phyloP scores from a whole-genome alignment of 2,329 filamentous ascomycete species.

The Sarocladiaceae sp. region DNA sequence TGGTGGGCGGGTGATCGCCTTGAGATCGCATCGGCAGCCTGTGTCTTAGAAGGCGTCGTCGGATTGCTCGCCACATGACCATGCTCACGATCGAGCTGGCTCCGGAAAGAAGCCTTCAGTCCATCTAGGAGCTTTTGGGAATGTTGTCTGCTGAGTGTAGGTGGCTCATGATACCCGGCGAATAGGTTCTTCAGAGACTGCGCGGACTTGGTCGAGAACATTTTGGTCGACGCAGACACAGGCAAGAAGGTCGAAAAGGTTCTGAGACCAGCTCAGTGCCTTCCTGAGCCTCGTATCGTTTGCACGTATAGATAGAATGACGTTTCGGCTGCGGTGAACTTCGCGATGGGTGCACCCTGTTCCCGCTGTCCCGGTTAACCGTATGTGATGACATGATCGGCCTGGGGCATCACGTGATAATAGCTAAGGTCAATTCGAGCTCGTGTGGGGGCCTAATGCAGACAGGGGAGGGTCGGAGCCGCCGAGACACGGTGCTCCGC shows the following conservation, averaged over 20 bases:
- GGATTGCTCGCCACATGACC: slow-evolving; percentile 33
- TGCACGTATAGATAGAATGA: background rate
- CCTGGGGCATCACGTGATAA: too few species aligned
- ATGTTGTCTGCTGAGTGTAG: slow-evolving; percentile 42
- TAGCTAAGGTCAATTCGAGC: background rate
- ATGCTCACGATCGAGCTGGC: slow-evolving; percentile 52
- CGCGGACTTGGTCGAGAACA: slow-evolving; percentile 32
- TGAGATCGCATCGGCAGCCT: slow-evolving; percentile 24
- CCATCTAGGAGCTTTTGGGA: slow-evolving; percentile 49
- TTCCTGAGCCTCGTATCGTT: background rate
- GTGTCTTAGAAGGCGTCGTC: slow-evolving; percentile 13
- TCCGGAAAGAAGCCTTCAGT: slow-evolving; percentile 51
- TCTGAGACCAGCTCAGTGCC: slow-evolving; percentile 2
- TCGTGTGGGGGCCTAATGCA: background rate
- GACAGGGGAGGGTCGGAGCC: slow-evolving; percentile 1
- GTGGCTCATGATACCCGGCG: slow-evolving; percentile 42
- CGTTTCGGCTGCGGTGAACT: background rate
- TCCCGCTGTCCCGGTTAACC: too few species aligned
- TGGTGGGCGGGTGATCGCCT: slow-evolving; percentile 29
- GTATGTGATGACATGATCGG: background rate
- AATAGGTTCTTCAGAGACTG: slow-evolving; percentile 33
- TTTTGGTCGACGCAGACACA: slow-evolving; percentile 15
- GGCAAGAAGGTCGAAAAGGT: background rate
- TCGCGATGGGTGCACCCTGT: too few species aligned
- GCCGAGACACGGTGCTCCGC: slow-evolving; percentile 2